Conservation (phyloP, 768 basidiomycete species). For the Pulveroboletus sp. region DNA sequence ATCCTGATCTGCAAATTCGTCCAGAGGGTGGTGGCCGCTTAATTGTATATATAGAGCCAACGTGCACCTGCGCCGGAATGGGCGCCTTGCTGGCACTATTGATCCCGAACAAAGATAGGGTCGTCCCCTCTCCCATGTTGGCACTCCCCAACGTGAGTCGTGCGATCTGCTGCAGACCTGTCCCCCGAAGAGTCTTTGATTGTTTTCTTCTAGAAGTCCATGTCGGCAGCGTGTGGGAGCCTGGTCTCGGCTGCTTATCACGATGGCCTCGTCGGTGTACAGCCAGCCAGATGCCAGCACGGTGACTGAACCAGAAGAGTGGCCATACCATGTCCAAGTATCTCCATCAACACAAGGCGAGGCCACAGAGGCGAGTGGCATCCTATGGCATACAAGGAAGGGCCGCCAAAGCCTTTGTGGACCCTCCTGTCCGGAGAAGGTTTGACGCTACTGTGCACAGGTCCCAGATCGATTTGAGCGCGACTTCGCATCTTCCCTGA, state of each 20-base stretch:
- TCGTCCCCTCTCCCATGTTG: background rate
- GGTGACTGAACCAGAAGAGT: conserved; percentile 5
- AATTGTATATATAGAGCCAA: conserved; percentile 4
- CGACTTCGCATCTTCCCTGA: conserved; percentile 5
- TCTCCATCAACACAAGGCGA: conserved; percentile 15
- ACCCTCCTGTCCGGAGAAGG: conserved; percentile 8
- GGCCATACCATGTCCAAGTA: conserved; percentile 1
- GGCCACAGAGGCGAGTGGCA: conserved; percentile 20
- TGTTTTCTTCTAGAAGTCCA: background rate
- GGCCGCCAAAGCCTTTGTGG: conserved; percentile 9
- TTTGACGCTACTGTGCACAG: background rate
- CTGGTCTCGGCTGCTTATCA: conserved; percentile 13
- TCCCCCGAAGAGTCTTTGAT: background rate
- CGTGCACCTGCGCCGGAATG: conserved; percentile 1
- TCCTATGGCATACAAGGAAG: conserved; percentile 8
- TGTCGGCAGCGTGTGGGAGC: conserved; percentile 21
- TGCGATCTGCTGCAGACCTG: background rate
- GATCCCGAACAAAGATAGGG: conserved; percentile 5
- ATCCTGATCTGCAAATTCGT: conserved; percentile 10
- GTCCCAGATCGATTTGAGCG: background rate
- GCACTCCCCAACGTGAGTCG: conserved; percentile 6
- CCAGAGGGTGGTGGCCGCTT: background rate
- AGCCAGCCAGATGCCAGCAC: conserved; percentile 11
- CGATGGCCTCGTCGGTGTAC: background rate
- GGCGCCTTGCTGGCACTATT: conserved; percentile 5